phyloP scores from a whole-genome alignment of 768 basidiomycete species.

The Chiua virens region DNA sequence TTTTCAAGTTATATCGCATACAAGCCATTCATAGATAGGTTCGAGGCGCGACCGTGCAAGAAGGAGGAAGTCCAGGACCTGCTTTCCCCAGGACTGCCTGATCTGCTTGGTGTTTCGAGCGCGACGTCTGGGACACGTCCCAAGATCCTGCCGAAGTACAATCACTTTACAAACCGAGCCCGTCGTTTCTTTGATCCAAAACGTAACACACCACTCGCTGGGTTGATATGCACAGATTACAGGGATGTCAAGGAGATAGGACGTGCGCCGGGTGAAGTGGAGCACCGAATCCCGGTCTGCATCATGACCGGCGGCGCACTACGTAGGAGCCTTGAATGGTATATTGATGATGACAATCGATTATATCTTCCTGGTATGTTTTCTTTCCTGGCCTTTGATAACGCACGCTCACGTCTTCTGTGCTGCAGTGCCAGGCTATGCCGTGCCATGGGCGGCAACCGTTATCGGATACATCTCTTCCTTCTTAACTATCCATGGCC shows the following conservation, averaged over 20 bases:
- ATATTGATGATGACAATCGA: slow-evolving; percentile 7
- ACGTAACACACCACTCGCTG: background rate
- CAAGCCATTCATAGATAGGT: slow-evolving; percentile 1
- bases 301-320: background rate
- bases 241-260: background rate
- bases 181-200: too few species aligned
- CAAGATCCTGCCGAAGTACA: slow-evolving; percentile 3
- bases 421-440: slow-evolving; percentile 8
- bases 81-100: slow-evolving; percentile 1
- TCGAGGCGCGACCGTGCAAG: slow-evolving; percentile 5
- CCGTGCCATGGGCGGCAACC: slow-evolving; percentile 18
- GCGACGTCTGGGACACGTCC: background rate
- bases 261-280: slow-evolving; percentile 2
- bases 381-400: background rate
- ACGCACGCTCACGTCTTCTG: background rate
- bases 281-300: slow-evolving; percentile 10
- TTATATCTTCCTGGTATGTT: background rate
- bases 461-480: slow-evolving; percentile 11
- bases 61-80: slow-evolving; percentile 3
- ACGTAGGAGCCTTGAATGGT: slow-evolving; percentile 11
- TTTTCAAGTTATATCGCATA: slow-evolving; percentile 1
- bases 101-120: background rate
- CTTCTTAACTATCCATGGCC: slow-evolving; percentile 19
- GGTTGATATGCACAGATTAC: background rate
- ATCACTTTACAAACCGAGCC: background rate